These are phyloP conservation scores for Posidonia australis DNA, from an alignment of 106 monocot species.

Conservation along the genomic window DNA sequence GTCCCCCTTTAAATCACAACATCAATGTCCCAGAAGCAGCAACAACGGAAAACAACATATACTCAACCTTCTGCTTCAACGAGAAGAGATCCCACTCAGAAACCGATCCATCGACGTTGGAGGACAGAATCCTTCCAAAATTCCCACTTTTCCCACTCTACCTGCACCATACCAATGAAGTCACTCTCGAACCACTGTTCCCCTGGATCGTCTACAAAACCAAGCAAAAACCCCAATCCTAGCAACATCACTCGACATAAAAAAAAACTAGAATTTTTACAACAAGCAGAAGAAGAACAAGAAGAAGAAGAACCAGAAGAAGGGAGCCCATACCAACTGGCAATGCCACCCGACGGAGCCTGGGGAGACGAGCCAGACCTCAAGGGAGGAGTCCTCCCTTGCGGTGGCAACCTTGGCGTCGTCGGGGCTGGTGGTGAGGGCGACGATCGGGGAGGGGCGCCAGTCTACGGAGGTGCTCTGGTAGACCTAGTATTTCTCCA, in stretches of 20 bases:
- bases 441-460: conserved; percentile 69
- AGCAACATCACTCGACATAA: not conserved
- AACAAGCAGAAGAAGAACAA: no score
- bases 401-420: conserved; percentile 73
- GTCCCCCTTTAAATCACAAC: not conserved
- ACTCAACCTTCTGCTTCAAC: conserved; percentile 63
- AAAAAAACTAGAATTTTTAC: no score
- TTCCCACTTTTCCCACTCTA: conserved; percentile 10
- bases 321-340: conserved; percentile 38
- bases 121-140: conserved; percentile 54
- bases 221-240: not conserved
- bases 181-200: conserved; percentile 46
- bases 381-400: conserved; percentile 59
- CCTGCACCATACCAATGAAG: conserved; percentile 68
- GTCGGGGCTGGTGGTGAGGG: conserved; percentile 62
- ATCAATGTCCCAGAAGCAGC: not conserved
- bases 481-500: conserved; percentile 17
- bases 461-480: conserved; percentile 48
- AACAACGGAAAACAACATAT: not conserved
- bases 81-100: conserved; percentile 86
- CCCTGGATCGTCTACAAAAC: conserved; percentile 75
- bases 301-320: no score
- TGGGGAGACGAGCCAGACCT: conserved; percentile 92
- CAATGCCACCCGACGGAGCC: conserved; percentile 98
- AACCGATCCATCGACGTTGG: conserved; percentile 83